Conservation (phyloP, 176 grass and related monocot genomes). For the Saccharum officinarum region DNA sequence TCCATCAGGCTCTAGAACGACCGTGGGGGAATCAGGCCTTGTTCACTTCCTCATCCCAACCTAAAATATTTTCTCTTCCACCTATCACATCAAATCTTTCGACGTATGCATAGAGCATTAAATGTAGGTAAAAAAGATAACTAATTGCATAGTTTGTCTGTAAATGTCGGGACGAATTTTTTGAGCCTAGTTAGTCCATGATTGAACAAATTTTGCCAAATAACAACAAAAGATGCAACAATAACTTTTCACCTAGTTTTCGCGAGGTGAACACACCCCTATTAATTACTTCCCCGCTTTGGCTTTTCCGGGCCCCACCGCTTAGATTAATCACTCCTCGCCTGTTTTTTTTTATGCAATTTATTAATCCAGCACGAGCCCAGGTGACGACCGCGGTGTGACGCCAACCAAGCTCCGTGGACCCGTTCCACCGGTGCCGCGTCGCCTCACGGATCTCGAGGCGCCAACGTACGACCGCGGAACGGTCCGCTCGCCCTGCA, state of each 20-base stretch:
- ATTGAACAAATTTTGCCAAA: too few relatives aligned
- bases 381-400: conserved; percentile 29
- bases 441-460: neutral
- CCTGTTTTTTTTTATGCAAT: neutral
- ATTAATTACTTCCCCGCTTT: neutral
- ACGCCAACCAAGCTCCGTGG: neutral
- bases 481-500: neutral
- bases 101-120: too few relatives aligned
- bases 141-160: too few relatives aligned
- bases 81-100: too few relatives aligned
- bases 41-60: too few relatives aligned
- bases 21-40: neutral
- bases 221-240: too few relatives aligned
- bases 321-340: neutral
- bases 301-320: neutral
- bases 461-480: neutral
- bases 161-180: too few relatives aligned
- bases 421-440: neutral
- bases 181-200: too few relatives aligned
- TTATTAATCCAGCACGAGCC: conserved; percentile 19
- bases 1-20: conserved; percentile 2
- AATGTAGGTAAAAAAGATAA: too few relatives aligned
- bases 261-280: too few relatives aligned
- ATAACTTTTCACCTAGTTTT: too few relatives aligned
- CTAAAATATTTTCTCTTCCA: too few relatives aligned